Conservation (phyloP, 2,329 filamentous ascomycete genomes). For the Colletotrichum higginsianum region DNA sequence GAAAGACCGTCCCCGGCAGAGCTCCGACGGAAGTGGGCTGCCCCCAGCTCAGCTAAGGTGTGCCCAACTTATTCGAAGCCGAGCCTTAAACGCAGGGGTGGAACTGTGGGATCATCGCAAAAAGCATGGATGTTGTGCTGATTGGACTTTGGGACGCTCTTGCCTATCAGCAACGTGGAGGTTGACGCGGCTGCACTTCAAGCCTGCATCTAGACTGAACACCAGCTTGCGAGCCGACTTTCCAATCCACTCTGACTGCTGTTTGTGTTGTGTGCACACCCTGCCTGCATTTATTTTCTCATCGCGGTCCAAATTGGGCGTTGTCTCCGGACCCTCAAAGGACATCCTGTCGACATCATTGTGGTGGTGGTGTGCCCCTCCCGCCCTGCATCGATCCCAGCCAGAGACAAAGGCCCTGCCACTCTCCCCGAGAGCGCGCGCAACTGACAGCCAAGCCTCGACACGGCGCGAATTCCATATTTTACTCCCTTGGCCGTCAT, state of each 20-base stretch:
- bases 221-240: slow-evolving; percentile 35
- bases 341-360: slow-evolving; percentile 1
- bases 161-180: slow-evolving; percentile 40
- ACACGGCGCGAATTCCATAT: slow-evolving; percentile 38
- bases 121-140: slow-evolving; percentile 31
- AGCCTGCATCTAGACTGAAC: slow-evolving; percentile 23
- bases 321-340: not conserved
- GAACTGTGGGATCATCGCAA: slow-evolving; percentile 35
- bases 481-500: slow-evolving; percentile 38
- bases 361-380: slow-evolving; percentile 1
- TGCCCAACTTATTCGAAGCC: slow-evolving; percentile 27
- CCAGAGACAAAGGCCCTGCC: slow-evolving; percentile 16
- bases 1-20: not conserved
- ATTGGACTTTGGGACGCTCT: slow-evolving; percentile 38
- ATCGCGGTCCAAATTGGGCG: not conserved
- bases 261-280: not conserved
- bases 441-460: slow-evolving; percentile 22
- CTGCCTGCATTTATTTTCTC: not conserved
- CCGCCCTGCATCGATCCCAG: slow-evolving; percentile 23
- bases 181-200: slow-evolving; percentile 31
- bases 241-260: not conserved
- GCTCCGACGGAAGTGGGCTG: slow-evolving; percentile 25
- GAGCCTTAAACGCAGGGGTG: slow-evolving; percentile 35
- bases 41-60: slow-evolving; percentile 15
- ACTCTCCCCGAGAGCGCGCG: slow-evolving; percentile 3